Base-by-base conservation (phyloP, 257 asterid species). In the Solanum ossicruentum region DNA sequence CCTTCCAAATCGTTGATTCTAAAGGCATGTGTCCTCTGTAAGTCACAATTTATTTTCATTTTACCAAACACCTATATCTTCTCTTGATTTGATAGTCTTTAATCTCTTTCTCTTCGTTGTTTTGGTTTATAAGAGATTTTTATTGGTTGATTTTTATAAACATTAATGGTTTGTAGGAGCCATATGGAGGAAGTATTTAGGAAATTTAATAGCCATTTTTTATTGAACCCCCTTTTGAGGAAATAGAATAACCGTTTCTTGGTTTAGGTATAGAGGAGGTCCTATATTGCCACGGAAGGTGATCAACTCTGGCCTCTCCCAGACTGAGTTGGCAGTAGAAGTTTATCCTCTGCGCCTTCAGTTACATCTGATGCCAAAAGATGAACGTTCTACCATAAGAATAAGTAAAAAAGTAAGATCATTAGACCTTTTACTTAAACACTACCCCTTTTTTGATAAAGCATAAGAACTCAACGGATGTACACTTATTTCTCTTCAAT, bases 341-440 rank as follows among this genome's bases (percentile, higher is more conserved):
- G 99, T 97, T 86, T 97, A 97, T 90, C 99, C 99, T 84, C 86
- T 97, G 84, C 93, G 97, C 57, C 98, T 97, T 71, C 98, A 93
- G 88, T 93, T 97, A 89, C 98, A 93, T 93, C 92, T 94, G 91
- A 90, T 94, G 93, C 98, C 99, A 73, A 94, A 95, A 89, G 98
- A 93, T 71, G 97, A 91, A 43, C 90, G 85, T 86, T 90, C 97
- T 85, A 84, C 95, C 63, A 88, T 94, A 91, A 91, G 99, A 90
- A 95, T 97, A 77, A 97, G 99, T 93, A 97, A 95, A 95, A 97
- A 97, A 97, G 99, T 94, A 89, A 67, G 61, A 45, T 63, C 55
- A 32, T 60, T 65, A 12, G 39, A 23, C 82, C 70, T n/a, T 10
- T 77, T 73, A 41, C 54, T 77, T 17, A n/a, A 78, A 63, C 73